Base-by-base conservation (phyloP, 768 basidiomycete species). In the Mycena haematopus region DNA sequence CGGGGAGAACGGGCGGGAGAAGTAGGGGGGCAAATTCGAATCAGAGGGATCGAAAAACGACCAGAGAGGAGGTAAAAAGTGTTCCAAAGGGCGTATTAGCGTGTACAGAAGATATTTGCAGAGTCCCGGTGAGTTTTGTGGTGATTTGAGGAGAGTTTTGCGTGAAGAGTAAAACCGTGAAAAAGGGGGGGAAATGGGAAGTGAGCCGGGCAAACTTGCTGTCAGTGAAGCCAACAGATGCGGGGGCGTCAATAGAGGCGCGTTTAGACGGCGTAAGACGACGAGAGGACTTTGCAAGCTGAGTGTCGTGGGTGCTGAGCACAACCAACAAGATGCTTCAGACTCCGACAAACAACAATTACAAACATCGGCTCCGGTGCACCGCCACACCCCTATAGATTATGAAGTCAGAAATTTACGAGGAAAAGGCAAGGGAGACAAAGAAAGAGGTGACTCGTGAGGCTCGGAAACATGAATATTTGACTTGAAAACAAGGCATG, bases 181-280 rank as follows among this genome's bases (percentile, higher is more conserved):
- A 47, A 54, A 58, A 35, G 65, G 36, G 15, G 58, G 8, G 51
- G 38, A 58, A 52, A 40, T 35, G 42, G 5, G 54, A n/a, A n/a
- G 46, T 58, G 35, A 36, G 21, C 29, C 2, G 36, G 40, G 52
- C 44, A 58, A 52, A 61, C 22, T 44, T 61, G 66, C 53, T 63
- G 66, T 64, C 66, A 67, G 49, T 64, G 59, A 67, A 67, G 66
- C 56, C 66, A 63, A 67, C 66, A 57, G 66, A 60, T 63, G 62
- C 56, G 47, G 45, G 54, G 13, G 54, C n/a, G 36, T 22, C 61
- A 29, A 35, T n/a, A 15, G 62, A 46, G 52, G 52, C 62, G 65
- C 65, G 65, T 31, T 62, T 40, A 27, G 57, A 45, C 56, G 65
- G 35, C 56, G 47, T 49, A 56, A 17, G 54, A 54, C 55, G 61